These are phyloP conservation scores for Amaranthus cruentus DNA, from an alignment of 148 eudicot species.

Conservation along the genomic window DNA sequence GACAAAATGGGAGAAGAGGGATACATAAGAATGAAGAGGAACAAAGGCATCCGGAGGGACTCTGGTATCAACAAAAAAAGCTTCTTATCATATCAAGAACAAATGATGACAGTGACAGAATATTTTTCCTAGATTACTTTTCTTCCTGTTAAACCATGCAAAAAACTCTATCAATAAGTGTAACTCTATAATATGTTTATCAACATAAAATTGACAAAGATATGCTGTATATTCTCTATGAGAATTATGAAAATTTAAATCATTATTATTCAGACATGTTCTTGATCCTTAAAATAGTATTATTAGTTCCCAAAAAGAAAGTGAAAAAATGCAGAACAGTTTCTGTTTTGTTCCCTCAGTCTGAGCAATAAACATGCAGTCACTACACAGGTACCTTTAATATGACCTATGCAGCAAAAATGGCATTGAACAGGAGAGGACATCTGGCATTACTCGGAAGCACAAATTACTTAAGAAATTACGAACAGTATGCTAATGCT, in stretches of 20 bases:
- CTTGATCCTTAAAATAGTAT: not conserved
- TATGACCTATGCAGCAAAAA: not conserved
- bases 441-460: not conserved
- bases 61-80: slow-evolving; percentile 43
- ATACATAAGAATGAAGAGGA: slow-evolving; percentile 40
- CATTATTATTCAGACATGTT: not conserved
- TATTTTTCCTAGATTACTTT: not conserved
- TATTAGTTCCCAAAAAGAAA: not conserved
- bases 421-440: not conserved
- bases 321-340: not conserved
- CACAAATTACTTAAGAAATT: not conserved
- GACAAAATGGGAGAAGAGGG: slow-evolving; percentile 36
- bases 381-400: not conserved
- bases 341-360: not conserved
- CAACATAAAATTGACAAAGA: not conserved
- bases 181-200: not conserved
- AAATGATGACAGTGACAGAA: slow-evolving; percentile 16
- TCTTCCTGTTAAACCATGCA: slow-evolving; percentile 13
- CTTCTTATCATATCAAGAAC: slow-evolving; percentile 38
- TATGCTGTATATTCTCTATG: slow-evolving; percentile 4
- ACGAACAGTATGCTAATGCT: not conserved
- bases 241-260: not conserved
- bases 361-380: not conserved
- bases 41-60: slow-evolving; percentile 25
- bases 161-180: slow-evolving; percentile 12